Percentiles rank a stretch among this genome's conserved stretches.
phyloP scores from a whole-genome alignment of 164 flowering plant species.

The Pachysandra terminalis region DNA sequence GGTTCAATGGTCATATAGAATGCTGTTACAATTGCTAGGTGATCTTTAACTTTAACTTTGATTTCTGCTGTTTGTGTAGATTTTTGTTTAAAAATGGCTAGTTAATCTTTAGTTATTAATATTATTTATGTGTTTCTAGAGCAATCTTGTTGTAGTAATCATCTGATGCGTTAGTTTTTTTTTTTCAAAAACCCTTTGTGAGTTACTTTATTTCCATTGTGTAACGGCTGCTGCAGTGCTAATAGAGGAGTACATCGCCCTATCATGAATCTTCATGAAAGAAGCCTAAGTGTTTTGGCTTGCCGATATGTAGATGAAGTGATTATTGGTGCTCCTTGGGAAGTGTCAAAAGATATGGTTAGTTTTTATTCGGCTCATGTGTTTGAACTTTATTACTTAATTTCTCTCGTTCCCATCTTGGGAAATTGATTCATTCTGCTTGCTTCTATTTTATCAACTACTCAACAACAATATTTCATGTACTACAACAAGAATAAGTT shows the following conservation, averaged over 20 bases:
- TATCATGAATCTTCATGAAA: constrained; percentile 96
- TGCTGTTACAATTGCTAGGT: not conserved
- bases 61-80: not conserved
- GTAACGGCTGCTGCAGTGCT: constrained; percentile 45
- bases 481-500: too few species aligned
- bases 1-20: too few species aligned
- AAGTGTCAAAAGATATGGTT: constrained; percentile 89
- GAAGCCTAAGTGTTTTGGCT: constrained; percentile 94
- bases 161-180: not conserved
- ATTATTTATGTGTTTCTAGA: too few species aligned
- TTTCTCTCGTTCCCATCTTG: not conserved
- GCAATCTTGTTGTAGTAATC: not conserved
- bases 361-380: constrained; percentile 23
- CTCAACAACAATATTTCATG: too few species aligned
- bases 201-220: not conserved
- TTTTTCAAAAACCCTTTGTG: not conserved
- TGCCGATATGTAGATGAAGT: constrained; percentile 96
- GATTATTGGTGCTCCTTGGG: constrained; percentile 98
- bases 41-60: not conserved
- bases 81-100: not conserved
- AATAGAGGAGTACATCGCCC: constrained; percentile 93
- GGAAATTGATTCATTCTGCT: not conserved
- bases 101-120: too few species aligned
- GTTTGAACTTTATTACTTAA: not conserved
- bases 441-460: not conserved